Percentiles rank a stretch among this genome's conserved stretches.
phyloP scores from a whole-genome alignment of 1,139 yeast genomes.

The Lodderomyces margitis region DNA sequence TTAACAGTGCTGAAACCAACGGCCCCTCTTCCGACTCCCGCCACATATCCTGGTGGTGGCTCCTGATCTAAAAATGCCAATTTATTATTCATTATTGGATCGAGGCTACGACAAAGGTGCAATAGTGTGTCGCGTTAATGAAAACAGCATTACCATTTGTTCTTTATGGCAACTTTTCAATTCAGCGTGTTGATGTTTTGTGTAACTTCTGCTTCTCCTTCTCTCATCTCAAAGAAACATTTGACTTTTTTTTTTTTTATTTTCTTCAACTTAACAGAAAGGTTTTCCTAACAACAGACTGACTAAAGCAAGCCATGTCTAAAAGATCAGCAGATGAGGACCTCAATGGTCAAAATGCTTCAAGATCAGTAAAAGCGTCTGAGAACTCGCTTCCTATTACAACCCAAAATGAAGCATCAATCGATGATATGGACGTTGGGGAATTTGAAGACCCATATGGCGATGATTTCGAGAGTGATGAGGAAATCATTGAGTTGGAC shows the following conservation, averaged over 20 bases:
- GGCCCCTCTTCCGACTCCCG: conserved; percentile 96
- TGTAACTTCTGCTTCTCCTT: conserved; percentile 3
- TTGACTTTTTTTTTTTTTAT: conserved; percentile 1
- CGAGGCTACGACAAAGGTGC: neutral
- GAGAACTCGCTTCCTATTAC: conserved; percentile 29
- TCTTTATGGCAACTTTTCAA: no score
- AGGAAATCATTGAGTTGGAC: conserved; percentile 77
- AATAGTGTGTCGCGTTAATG: no score
- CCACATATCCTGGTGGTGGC: conserved; percentile 87
- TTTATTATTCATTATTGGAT: conserved; percentile 16
- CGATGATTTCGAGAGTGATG: conserved; percentile 93
- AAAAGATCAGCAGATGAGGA: conserved; percentile 55
- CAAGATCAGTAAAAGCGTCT: conserved; percentile 29
- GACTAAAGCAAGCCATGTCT: conserved; percentile 43
- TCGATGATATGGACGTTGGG: conserved; percentile 64
- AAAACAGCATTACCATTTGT: no score
- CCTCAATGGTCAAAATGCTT: conserved; percentile 27
- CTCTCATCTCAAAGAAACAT: conserved; percentile 6
- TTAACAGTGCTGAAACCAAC: conserved; percentile 74
- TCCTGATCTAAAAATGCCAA: conserved; percentile 76
- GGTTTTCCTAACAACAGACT: neutral
- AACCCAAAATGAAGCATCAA: conserved; percentile 27
- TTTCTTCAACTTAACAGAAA: neutral
- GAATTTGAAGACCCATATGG: conserved; percentile 94
- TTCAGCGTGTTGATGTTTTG: neutral